These are phyloP conservation scores for Adansonia gregorii DNA, from an alignment of 441 rosid species.

Conservation along the genomic window DNA sequence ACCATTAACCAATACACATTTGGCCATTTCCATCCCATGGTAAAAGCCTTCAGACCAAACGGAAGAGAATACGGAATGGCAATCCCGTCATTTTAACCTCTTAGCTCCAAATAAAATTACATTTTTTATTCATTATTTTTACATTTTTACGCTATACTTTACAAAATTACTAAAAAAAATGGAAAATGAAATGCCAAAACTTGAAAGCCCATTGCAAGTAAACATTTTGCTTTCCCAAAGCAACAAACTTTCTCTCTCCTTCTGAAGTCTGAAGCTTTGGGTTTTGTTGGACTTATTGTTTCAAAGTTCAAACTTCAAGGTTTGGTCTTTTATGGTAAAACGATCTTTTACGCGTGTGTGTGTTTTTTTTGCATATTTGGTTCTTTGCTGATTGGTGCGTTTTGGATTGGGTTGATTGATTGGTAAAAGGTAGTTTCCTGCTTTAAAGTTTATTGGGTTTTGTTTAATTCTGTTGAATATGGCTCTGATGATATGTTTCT, in stretches of 20 bases:
- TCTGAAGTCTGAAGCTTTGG: constrained; percentile 33
- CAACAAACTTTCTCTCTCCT: constrained; percentile 29
- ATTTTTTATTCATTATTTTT: neutral
- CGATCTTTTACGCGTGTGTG: neutral
- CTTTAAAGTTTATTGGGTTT: constrained; percentile 30
- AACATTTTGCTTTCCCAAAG: constrained; percentile 29
- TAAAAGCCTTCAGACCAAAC: no score
- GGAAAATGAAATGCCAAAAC: constrained; percentile 37
- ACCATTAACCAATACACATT: no score
- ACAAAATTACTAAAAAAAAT: neutral
- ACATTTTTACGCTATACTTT: neutral
- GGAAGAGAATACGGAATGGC: neutral
- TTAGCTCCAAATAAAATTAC: neutral
- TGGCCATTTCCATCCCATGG: neutral
- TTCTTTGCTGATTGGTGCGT: constrained; percentile 23
- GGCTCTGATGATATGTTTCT: constrained; percentile 9
- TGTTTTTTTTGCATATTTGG: constrained; percentile 20
- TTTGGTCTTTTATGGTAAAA: constrained; percentile 6
- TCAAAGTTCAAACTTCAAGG: constrained; percentile 6
- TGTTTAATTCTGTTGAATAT: constrained; percentile 32
- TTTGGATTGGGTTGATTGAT: constrained; percentile 27
- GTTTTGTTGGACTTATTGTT: constrained; percentile 7
- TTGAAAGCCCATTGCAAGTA: constrained; percentile 39
- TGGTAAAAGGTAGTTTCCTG: constrained; percentile 2
- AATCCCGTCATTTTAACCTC: neutral